phyloP scores from a whole-genome alignment of 2,329 filamentous ascomycete genomes.

The Tolypocladium ovalisporum region DNA sequence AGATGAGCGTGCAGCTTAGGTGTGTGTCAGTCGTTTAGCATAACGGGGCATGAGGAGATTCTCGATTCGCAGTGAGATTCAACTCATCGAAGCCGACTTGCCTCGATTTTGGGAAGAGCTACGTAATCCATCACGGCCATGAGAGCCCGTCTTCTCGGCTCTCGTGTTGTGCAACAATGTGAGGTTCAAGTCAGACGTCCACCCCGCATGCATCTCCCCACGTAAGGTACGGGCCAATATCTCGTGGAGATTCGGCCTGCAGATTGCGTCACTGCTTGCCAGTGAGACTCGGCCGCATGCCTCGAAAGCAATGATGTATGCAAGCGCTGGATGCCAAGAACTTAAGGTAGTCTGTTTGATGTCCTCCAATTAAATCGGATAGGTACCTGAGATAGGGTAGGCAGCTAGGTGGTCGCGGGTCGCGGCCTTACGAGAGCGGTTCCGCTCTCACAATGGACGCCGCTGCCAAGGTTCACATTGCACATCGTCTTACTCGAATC shows the following conservation, averaged over 20 bases:
- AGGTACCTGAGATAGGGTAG: no score
- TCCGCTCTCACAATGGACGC: no score
- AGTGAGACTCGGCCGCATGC: background rate
- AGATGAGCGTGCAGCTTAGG: slow-evolving; percentile 68
- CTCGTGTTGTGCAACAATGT: background rate
- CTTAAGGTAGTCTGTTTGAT: no score
- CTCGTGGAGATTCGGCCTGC: background rate
- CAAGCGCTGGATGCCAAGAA: background rate
- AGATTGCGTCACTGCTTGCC: background rate
- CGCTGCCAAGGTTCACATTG: slow-evolving; percentile 6
- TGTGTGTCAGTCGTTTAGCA: background rate
- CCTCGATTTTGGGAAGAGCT: slow-evolving; percentile 46
- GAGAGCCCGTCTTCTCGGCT: background rate
- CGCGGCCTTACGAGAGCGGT: background rate
- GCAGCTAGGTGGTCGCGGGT: background rate
- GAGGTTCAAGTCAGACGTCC: no score
- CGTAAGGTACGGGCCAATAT: background rate
- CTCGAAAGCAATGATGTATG: background rate
- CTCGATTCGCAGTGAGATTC: background rate
- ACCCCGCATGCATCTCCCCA: background rate
- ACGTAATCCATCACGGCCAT: slow-evolving; percentile 27
- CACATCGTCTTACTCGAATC: slow-evolving; percentile 11
- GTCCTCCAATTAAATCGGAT: no score
- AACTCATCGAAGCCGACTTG: slow-evolving; percentile 11
- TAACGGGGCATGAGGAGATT: background rate